Evolutionary conservation across 805 yeast genomes (phyloP), one percentile per base, ranked within the genome.

Genomic region (Candida boleticola): DNA sequence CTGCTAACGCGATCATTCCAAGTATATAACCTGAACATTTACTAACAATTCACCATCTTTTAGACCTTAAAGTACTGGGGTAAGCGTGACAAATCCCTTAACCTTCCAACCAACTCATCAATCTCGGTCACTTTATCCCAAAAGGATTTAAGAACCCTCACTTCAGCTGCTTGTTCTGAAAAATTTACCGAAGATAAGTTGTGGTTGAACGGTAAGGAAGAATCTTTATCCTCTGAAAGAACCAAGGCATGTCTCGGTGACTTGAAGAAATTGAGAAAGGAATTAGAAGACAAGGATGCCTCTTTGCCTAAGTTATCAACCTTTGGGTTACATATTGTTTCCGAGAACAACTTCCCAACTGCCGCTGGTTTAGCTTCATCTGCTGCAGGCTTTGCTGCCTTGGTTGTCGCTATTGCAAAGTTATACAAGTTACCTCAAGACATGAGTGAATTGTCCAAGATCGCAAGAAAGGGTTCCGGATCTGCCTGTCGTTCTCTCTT

Each of bases 331-430:
- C 88, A 83, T 54, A 85, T 93, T 52, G 95, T 88, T 11, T 83
- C 95, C 21, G 96, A 89, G 60, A 93, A 93, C 71, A 93, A 93
- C 68, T 93, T 93, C 75, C 99, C 99, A 40, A 93, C 99, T 20
- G 99, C 99, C 25, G 99, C 99, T 4, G 99, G 99, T 2, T 76
- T 93, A 53, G 99, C 99, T 0, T 89, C 97, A 1, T 85, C 96
- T 4, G 99, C 99, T 11, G 98, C 99, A 7, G 99, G 99, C 0
- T 92, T 89, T 65, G 97, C 99, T 27, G 99, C 99, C 7, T 74
- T 93, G 47, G 95, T 92, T 18, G 79, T 79, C 37, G 87, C 97
- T n/a, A 80, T 93, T 57, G 89, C 98, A 14, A 78, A 77, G 57
- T 73, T 93, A 45, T 93, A 84, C 68, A 64, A 86, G 63, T 79